Evolutionary conservation across 1,284 basidiomycete species (phyloP).

Genomic region (Puccinia hordei): DNA sequence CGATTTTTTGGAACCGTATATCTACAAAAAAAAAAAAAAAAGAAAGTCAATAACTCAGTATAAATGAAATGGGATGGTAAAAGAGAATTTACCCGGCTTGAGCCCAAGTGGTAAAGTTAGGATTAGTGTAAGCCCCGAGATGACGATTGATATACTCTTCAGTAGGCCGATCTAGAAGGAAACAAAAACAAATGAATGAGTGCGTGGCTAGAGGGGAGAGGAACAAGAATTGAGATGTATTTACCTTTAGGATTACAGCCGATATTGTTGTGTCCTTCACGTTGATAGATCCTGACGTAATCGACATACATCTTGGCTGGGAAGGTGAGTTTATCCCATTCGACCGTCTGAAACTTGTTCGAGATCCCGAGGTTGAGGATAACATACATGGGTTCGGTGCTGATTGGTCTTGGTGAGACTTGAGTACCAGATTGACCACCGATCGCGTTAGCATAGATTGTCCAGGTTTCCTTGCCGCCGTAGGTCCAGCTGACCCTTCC

Average conservation of each 20-base stretch:
- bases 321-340: constrained; percentile 61
- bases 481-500: constrained; percentile 43
- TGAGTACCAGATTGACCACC: constrained; percentile 23
- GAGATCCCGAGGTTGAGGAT: constrained; percentile 48
- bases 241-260: constrained; percentile 44
- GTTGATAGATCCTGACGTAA: constrained; percentile 79
- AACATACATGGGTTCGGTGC: constrained; percentile 48
- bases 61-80: too few relatives aligned
- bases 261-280: constrained; percentile 45
- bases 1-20: too few relatives aligned
- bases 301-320: constrained; percentile 75
- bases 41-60: too few relatives aligned
- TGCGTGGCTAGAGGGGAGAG: neutral
- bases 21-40: too few relatives aligned
- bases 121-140: constrained; percentile 56
- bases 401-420: constrained; percentile 39
- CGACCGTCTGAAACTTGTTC: constrained; percentile 49
- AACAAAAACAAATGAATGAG: constrained; percentile 1
- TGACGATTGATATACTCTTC: constrained; percentile 58
- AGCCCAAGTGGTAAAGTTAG: constrained; percentile 57
- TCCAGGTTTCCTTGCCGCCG: constrained; percentile 42
- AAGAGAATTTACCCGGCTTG: constrained; percentile 50
- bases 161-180: constrained; percentile 53
- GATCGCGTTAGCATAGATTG: constrained; percentile 42
- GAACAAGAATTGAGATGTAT: neutral